Base-by-base conservation (phyloP, 2,329 filamentous ascomycete genomes). In the Paecilomyces sp. region DNA sequence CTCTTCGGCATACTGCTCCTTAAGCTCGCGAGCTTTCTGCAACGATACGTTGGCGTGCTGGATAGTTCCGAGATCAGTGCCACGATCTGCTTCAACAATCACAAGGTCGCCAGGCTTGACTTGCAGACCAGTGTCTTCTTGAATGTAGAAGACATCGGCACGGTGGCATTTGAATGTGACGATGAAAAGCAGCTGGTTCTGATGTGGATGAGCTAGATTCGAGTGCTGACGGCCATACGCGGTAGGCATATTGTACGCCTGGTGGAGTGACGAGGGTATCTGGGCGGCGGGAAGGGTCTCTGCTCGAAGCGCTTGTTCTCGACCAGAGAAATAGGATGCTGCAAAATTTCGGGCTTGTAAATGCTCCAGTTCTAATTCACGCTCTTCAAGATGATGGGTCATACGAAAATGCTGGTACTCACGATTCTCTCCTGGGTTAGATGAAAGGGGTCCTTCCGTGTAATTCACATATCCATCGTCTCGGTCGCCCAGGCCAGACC, bases 151-250 rank as follows among this genome's bases (percentile, higher is more conserved):
- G 9, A 97, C 91, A 70, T 97, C 94, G 41, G 93, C 92, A 62
- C 94, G 85, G 36, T 91, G 91, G 72, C 92, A 97, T 75, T 99
- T 99, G 84, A 99, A 99, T 6, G 93, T 86, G 15, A 99, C 93
- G 57, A 99, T 88, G 73, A 93, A 93, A 51, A 75, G 61, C 58
- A 74, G 73, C 67, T 77, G 77, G 62, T 74, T 77, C 62, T 71
- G 77, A 60, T 72, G 77, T 33, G 68, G 67, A 60, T 74, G 74
- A 11, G 67, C 68, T 57, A 73, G 65, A 50, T 67, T 71, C 55
- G 70, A 68, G 58, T 74, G 72, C 53, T 74, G 74, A 41, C 74
- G 75, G 22, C 72, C 71, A 62, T 73, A 77, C 9, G 70, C 65
- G 55, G 70, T 68, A 54, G 73, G 69, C 68, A 75, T 72, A 8